These are phyloP conservation scores for Didymellaceae sp. DNA, from an alignment of 2,329 filamentous ascomycete species.

Conservation along the genomic window DNA sequence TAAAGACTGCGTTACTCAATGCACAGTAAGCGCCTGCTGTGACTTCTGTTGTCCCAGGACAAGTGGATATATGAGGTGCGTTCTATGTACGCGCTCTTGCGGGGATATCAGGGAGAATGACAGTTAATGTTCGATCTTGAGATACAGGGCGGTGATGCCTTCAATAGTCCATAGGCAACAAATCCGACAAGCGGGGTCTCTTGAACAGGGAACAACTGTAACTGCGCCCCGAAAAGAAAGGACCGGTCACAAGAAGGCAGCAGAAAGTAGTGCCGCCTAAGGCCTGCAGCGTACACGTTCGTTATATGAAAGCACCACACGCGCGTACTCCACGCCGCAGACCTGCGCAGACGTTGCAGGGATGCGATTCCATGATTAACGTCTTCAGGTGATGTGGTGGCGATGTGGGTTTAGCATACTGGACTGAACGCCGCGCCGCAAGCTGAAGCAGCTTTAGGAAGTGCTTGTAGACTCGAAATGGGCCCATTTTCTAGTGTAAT, in stretches of 20 bases:
- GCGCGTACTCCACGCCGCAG: conserved; percentile 32
- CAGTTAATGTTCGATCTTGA: conserved; percentile 5
- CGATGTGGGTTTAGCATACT: conserved; percentile 13
- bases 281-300: conserved; percentile 39
- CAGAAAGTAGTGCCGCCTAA: conserved; percentile 39
- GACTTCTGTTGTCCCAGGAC: conserved; percentile 8
- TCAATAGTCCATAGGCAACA: conserved; percentile 25
- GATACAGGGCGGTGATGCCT: conserved; percentile 9
- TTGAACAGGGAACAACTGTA: conserved; percentile 22
- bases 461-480: conserved; percentile 13
- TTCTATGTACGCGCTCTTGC: conserved; percentile 4
- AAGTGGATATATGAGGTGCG: conserved; percentile 7
- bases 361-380: conserved; percentile 8
- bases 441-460: conserved; percentile 7
- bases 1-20: conserved; percentile 13
- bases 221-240: conserved; percentile 31
- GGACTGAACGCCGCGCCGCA: conserved; percentile 4
- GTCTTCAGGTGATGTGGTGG: conserved; percentile 8
- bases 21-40: conserved; percentile 16
- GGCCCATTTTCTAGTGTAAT: conserved; percentile 6
- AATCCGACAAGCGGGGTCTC: conserved; percentile 23
- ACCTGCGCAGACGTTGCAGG: conserved; percentile 22
- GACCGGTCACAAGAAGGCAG: conserved; percentile 29
- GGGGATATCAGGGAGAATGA: background rate
- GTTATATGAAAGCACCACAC: conserved; percentile 42